phyloP scores from a whole-genome alignment of 352 stramenopile genomes.

The Elongisporangium undulatum region DNA sequence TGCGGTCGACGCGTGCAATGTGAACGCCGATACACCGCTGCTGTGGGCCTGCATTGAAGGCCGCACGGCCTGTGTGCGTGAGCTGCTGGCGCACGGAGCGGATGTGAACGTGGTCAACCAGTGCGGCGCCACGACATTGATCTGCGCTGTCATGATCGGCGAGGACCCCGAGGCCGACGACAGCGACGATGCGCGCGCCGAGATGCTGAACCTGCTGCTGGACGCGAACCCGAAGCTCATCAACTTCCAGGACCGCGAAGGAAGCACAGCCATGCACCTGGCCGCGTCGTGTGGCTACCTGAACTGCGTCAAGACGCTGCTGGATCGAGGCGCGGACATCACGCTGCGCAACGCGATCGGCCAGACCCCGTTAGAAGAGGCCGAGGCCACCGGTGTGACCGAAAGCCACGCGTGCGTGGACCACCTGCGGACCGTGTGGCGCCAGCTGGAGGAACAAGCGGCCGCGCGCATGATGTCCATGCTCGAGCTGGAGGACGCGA shows the following conservation, averaged over 20 bases:
- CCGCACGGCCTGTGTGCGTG: constrained; percentile 53
- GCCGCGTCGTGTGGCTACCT: constrained; percentile 70
- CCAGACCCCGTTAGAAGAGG: constrained; percentile 78
- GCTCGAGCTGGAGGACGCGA: constrained; percentile 77
- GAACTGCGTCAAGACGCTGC: constrained; percentile 61
- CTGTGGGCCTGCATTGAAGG: constrained; percentile 85
- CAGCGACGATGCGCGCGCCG: constrained; percentile 37
- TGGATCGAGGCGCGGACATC: constrained; percentile 62
- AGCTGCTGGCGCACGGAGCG: constrained; percentile 52
- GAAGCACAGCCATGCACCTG: constrained; percentile 81
- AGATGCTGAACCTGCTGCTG: constrained; percentile 62
- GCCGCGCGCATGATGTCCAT: constrained; percentile 77
- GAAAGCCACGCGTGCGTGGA: constrained; percentile 57
- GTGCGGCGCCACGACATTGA: constrained; percentile 58
- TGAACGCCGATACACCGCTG: constrained; percentile 71
- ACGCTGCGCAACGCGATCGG: constrained; percentile 74
- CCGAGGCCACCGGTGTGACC: constrained; percentile 51
- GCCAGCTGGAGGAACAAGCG: constrained; percentile 70
- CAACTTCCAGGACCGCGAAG: constrained; percentile 80
- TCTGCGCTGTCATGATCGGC: constrained; percentile 78
- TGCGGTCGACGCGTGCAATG: constrained; percentile 62
- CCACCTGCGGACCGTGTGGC: constrained; percentile 60
- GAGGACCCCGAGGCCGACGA: constrained; percentile 60
- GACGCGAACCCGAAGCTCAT: constrained; percentile 56
- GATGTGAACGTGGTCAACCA: constrained; percentile 72